Evolutionary conservation across 2,329 filamentous ascomycete genomes (phyloP).

Genomic region (Coleophoma crateriformis): DNA sequence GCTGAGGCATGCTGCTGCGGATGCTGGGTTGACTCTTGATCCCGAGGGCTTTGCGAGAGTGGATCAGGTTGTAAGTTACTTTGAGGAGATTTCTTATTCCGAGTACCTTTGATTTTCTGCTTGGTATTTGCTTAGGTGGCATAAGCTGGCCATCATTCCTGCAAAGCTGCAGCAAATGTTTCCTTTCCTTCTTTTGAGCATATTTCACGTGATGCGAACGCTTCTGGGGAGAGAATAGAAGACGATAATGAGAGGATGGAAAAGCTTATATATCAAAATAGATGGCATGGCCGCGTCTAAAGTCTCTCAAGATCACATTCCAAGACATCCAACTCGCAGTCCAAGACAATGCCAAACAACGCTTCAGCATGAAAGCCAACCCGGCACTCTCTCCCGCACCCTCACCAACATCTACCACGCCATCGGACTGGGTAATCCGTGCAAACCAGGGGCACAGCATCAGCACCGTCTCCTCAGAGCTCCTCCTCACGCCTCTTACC

Average conservation of each 20-base stretch:
- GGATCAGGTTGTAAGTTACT: slow-evolving; percentile 49
- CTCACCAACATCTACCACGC: slow-evolving; percentile 33
- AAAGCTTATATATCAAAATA: slow-evolving; percentile 3
- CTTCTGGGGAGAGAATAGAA: neutral
- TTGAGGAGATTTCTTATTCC: slow-evolving; percentile 5
- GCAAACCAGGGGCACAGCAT: slow-evolving; percentile 95
- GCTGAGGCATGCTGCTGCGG: slow-evolving; percentile 30
- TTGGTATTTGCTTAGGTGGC: neutral
- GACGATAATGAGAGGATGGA: neutral
- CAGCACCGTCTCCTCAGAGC: slow-evolving; percentile 61
- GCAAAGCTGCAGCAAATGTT: too few relatives aligned
- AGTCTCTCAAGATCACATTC: slow-evolving; percentile 67
- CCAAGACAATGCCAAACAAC: slow-evolving; percentile 77
- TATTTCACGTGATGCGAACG: slow-evolving; percentile 1
- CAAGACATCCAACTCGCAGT: slow-evolving; percentile 68
- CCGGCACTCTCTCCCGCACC: slow-evolving; percentile 16
- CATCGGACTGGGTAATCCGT: slow-evolving; percentile 76
- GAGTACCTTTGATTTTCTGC: slow-evolving; percentile 1
- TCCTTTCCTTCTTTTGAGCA: neutral
- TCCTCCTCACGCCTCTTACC: slow-evolving; percentile 64
- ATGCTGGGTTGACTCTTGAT: slow-evolving; percentile 52
- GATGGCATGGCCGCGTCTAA: slow-evolving; percentile 40
- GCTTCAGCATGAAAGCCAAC: slow-evolving; percentile 71
- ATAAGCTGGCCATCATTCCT: too few relatives aligned
- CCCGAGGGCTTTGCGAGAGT: slow-evolving; percentile 53